Evolutionary conservation across 2,329 filamentous ascomycete genomes (phyloP), one percentile per base, ranked within the genome.

Genomic region (Diaporthe sp.): DNA sequence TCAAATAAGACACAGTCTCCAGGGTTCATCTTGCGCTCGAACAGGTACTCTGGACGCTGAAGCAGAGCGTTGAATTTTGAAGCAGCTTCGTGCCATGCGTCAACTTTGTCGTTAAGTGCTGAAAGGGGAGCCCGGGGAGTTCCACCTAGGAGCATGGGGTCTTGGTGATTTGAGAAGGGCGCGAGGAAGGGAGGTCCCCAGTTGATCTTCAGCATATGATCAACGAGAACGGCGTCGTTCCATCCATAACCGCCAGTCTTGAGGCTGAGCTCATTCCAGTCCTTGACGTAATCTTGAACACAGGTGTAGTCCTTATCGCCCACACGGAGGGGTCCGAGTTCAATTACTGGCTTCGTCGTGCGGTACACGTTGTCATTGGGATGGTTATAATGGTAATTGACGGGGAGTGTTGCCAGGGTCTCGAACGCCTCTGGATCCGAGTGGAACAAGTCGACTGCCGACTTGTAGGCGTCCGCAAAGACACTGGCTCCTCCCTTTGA

Each of bases 1-100:
- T 61, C 58, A 17, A 61, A 61, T 22, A 61, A 61, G 12, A 61
- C 34, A 31, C 58, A 61, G 28, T 42, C 58, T 9, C 58, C 34
- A 0, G 58, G 58, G 4, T 42, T 10, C 58, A 61, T 61, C 58
- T 61, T 61, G 37, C 58, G 58, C 58, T 61, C 58, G 37, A n/a
- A 61, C 0, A 61, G 34, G 3, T 61, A 61, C 34, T 61, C 58
- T 7, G 31, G 3, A 4, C 58, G 58, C 58, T 61, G 58, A 0
- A 61, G 37, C 20, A 61, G 20, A 8, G 10, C 22, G 58, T 61
- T 61, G 37, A 61, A 61, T 34, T 61, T 61, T 37, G 22, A 10
- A 4, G 58, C 58, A 9, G 58, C 58, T 20, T 25, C 37, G 22
- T 61, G 58, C 58, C 58, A 61, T 10, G 34, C 58, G 4, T 61